Evolutionary conservation across 805 yeast species (phyloP), one percentile per base, ranked within the genome.

Genomic region (Cyberlindnera amylophila): DNA sequence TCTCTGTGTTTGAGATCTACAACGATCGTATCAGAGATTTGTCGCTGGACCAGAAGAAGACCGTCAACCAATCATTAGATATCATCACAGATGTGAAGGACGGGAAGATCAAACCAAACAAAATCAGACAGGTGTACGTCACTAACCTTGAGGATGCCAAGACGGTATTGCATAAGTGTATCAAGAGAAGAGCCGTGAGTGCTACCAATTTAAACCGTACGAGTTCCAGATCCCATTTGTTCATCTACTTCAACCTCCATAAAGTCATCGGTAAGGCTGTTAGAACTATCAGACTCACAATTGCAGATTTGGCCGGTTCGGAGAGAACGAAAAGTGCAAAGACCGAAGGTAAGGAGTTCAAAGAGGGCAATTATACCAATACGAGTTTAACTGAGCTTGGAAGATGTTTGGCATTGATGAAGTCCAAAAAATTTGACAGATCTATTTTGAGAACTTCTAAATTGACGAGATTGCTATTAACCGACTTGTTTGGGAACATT

Each of bases 211-310:
- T 71, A 42, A 75, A 75, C 50, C 47, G 49, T 8, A 60, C 59
- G 7, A 71, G 79, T 6, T 70, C 78, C 8, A 64, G 80, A 46
- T 75, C 80, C 1, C 81, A 76, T 50, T 67, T 76, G n/a, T 72
- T 77, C 49, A 59, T 71, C 3, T 66, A 69, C 41, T 62, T 76
- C 36, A 72, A 72, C 43, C 46, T 69, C 6, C 66, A 62, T 37
- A 53, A 51, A 14, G 46, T 61, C 34, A 24, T 47, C 38, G 62
- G 63, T 2, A 40, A 38, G 18, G 39, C 51, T 35, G 31, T 60
- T 2, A 54, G 49, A 29, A 54, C 63, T 2, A 55, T 74, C 5
- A 63, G 75, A 36, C 57, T 77, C 21, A 70, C 75, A 0, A 55
- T 77, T 32, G 75, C 74, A 0, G 81, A 77, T 49, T 51, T 77